Conservation (phyloP, 176 grass and related monocot genomes). For the Cocos nucifera region DNA sequence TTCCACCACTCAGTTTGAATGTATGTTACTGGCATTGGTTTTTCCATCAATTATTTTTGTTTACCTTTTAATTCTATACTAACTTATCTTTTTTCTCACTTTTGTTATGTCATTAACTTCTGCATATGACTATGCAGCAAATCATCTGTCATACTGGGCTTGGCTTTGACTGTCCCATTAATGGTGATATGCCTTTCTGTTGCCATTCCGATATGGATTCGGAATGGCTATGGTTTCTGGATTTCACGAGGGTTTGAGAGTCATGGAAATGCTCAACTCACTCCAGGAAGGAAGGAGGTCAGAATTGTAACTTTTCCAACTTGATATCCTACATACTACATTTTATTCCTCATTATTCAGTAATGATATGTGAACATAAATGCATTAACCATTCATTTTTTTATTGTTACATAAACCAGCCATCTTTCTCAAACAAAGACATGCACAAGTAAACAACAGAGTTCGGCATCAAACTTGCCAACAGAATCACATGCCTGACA, state of each 20-base stretch:
- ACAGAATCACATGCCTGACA: too few relatives aligned
- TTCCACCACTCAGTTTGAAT: too few relatives aligned
- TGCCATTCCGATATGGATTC: slow-evolving; percentile 82
- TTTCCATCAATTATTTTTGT: too few relatives aligned
- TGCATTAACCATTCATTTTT: too few relatives aligned
- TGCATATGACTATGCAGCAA: slow-evolving; percentile 49
- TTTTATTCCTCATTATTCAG: too few relatives aligned
- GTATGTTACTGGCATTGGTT: too few relatives aligned
- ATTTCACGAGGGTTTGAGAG: slow-evolving; percentile 53
- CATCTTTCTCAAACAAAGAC: too few relatives aligned
- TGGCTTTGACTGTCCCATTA: slow-evolving; percentile 73
- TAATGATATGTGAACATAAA: too few relatives aligned
- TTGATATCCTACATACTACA: too few relatives aligned
- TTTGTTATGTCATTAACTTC: slow-evolving; percentile 21
- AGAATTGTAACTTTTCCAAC: slow-evolving; percentile 32
- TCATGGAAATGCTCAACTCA: slow-evolving; percentile 44
- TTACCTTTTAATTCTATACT: not conserved
- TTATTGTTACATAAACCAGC: too few relatives aligned
- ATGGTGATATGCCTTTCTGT: slow-evolving; percentile 95
- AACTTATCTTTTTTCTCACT: not conserved
- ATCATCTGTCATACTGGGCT: slow-evolving; percentile 95
- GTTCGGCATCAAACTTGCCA: too few relatives aligned
- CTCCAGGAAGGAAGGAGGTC: slow-evolving; percentile 43
- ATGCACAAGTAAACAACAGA: too few relatives aligned
- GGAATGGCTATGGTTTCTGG: slow-evolving; percentile 80